Evolutionary conservation across 2,329 filamentous ascomycete genomes (phyloP), one percentile per base, ranked within the genome.

Genomic region (Pseudogymnoascus sp.): DNA sequence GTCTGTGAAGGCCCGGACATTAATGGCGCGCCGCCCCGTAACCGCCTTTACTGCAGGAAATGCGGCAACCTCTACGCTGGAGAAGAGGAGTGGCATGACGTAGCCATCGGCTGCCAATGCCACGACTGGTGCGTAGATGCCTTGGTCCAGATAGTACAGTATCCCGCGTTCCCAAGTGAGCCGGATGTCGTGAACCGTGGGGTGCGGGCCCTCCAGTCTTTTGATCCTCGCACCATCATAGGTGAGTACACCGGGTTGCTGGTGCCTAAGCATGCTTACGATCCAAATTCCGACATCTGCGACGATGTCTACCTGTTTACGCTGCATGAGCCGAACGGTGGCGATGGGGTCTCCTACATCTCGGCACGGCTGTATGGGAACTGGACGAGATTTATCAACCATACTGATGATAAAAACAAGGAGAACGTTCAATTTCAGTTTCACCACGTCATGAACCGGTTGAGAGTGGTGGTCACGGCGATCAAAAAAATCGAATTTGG

Each of bases 371-470:
- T 55, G 15, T 7, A 18, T 55, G 48, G 48, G 29, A 55, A 55
- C 48, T 55, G 48, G 48, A 55, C 48, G n/a, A 55, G 48, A 29
- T 55, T 55, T 55, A 55, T 55, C 48, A 55, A 55, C 15, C 48
- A 55, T 55, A 33, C 48, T 7, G 29, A 35, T 4, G 48, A 55
- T 33, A 6, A 33, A 55, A n/a, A 5, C 25, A 55, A 55, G 48
- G 29, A 33, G 29, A 55, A 55, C 15, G 48, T 55, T 12, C 1
- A 21, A 18, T 55, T 55, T 35, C 21, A 21, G 21, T 2, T 8
- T 15, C 15, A 18, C 12, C n/a, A 3, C 4, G 33, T 55, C 31
- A 5, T 33, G 48, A 55, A 55, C 48, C 31, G 29, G 31, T 9
- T 55, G n/a, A 55, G 48, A 15, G 29, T 55, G 29, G 10, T 55